These are phyloP conservation scores for Brassica incana DNA, from an alignment of 345 rosid species.

Conservation along the genomic window DNA sequence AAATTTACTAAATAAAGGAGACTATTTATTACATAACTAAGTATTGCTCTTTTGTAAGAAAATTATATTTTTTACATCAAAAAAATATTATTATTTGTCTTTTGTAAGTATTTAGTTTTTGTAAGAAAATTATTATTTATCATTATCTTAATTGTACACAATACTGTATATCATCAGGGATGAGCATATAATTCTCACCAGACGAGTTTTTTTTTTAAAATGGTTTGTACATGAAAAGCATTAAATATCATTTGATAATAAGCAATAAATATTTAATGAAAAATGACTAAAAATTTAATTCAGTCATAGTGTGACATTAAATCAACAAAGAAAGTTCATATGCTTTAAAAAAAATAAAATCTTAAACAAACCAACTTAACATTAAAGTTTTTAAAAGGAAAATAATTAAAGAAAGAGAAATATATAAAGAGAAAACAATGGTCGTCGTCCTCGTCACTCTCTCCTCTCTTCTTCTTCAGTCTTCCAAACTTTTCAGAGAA, in stretches of 20 bases:
- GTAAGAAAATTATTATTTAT: no score
- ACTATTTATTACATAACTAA: neutral
- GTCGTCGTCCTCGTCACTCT: slow-evolving; percentile 13
- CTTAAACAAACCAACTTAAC: slow-evolving; percentile 17
- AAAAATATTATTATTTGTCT: no score
- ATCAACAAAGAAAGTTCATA: slow-evolving; percentile 21
- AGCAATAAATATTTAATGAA: slow-evolving; percentile 1
- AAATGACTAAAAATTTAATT: slow-evolving; percentile 14
- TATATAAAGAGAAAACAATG: slow-evolving; percentile 29
- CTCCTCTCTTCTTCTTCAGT: slow-evolving; percentile 28
- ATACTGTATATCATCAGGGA: neutral
- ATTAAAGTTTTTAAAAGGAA: neutral
- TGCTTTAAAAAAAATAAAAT: slow-evolving; percentile 13
- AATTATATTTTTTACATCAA: no score
- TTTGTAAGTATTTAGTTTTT: no score
- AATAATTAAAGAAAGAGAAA: neutral
- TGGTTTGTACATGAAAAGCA: slow-evolving; percentile 3
- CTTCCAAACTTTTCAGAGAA: slow-evolving; percentile 31
- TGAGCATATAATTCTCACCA: neutral
- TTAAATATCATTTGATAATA: neutral
- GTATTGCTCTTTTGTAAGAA: neutral
- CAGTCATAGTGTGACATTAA: slow-evolving; percentile 20
- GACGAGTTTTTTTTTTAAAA: neutral
- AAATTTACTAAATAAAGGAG: no score
- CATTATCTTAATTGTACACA: neutral